These are phyloP conservation scores for Micractinium conductrix DNA, from an alignment of 139 green algal genomes.

Conservation along the genomic window DNA sequence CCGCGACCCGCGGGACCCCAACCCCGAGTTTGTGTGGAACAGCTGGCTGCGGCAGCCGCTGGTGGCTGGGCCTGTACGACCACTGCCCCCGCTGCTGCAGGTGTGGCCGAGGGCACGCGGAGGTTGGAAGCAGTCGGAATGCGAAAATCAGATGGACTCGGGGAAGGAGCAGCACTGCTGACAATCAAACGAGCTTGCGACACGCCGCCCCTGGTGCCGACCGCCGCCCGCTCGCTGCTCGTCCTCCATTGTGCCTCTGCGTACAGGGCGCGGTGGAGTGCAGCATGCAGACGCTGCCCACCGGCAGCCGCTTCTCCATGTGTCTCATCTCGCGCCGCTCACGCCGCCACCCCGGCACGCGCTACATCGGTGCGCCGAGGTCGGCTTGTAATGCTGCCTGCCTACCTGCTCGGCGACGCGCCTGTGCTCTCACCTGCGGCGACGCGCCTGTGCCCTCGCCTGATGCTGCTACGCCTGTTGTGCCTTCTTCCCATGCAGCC, in stretches of 20 bases:
- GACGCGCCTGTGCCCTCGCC: not conserved
- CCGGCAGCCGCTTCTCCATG: conserved; percentile 64
- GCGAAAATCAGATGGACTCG: not conserved
- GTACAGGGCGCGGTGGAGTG: conserved; percentile 89
- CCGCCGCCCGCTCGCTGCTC: no score
- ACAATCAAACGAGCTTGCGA: not conserved
- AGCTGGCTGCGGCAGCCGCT: conserved; percentile 78
- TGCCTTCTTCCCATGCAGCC: conserved; percentile 53
- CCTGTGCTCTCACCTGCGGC: not conserved
- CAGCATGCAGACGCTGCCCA: conserved; percentile 69
- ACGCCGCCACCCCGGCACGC: conserved; percentile 89
- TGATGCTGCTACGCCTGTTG: not conserved
- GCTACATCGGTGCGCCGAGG: conserved; percentile 76
- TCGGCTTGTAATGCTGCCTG: not conserved
- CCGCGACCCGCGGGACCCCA: conserved; percentile 23
- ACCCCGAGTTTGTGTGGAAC: conserved; percentile 94
- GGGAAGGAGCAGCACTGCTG: not conserved
- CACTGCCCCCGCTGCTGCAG: conserved; percentile 83
- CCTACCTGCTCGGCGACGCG: not conserved
- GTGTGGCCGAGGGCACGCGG: no score
- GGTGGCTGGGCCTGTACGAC: conserved; percentile 64
- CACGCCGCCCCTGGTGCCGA: not conserved
- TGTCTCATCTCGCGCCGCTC: conserved; percentile 77
- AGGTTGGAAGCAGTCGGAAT: not conserved
- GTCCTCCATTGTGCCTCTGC: not conserved